Conservation (phyloP, 176 grass and related monocot species). For the Triticum turgidum region DNA sequence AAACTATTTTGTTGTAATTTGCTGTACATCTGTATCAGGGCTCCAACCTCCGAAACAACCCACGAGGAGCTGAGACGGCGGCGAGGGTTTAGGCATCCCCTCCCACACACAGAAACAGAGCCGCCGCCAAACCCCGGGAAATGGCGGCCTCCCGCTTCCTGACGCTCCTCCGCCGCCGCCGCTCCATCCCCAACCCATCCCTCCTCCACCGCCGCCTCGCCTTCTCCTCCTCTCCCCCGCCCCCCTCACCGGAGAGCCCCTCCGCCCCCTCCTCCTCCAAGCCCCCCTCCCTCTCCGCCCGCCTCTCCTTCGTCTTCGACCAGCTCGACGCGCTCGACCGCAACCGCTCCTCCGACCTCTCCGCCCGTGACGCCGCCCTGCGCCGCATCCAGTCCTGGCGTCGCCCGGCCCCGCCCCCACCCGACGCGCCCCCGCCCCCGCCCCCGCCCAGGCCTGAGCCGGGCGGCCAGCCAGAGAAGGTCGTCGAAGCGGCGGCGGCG, state of each 20-base stretch:
- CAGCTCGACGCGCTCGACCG: conserved; percentile 80
- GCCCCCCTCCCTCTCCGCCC: conserved; percentile 75
- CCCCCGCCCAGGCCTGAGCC: background rate
- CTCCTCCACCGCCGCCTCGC: conserved; percentile 23
- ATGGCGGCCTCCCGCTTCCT: conserved; percentile 36
- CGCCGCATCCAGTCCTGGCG: conserved; percentile 88
- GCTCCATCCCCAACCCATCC: conserved; percentile 25
- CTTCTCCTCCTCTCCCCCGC: conserved; percentile 16
- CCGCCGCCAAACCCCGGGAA: background rate
- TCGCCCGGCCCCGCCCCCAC: conserved; percentile 15
- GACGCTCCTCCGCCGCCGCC: conserved; percentile 23
- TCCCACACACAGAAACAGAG: background rate
- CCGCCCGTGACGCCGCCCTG: conserved; percentile 72
- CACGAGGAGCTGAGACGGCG: background rate
- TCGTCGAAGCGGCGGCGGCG: background rate
- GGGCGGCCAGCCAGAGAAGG: background rate
- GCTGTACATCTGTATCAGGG: background rate
- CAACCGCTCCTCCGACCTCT: conserved; percentile 61
- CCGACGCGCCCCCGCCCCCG: background rate
- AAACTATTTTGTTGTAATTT: background rate
- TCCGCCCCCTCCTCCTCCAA: conserved; percentile 35
- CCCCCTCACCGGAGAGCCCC: conserved; percentile 4
- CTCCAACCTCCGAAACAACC: no score
- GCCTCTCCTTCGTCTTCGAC: conserved; percentile 95
- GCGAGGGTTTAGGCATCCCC: background rate